Evolutionary conservation across 345 rosid genomes (phyloP), one percentile per base, ranked within the genome.

Genomic region (Gossypium australe): DNA sequence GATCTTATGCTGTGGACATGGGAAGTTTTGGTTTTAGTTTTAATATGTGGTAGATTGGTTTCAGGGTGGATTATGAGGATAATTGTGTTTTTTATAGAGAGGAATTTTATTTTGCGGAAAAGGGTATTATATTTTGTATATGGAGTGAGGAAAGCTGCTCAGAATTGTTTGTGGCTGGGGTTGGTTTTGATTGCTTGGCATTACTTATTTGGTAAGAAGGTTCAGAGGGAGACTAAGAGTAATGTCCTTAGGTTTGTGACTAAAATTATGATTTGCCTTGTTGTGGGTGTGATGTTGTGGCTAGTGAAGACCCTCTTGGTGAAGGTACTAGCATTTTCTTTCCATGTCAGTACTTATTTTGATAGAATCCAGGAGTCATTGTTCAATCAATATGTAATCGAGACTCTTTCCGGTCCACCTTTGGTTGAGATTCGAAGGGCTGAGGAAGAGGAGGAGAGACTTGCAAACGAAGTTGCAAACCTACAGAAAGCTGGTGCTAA

Each of bases 121-220:
- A 84, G 87, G 72, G 94, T 92, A 29, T 74, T 94, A 76, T 94
- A 92, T 81, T 94, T 94, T 55, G 97, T 94, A 3, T 94, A 94
- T 12, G 97, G 98, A 25, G 67, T 94, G 68, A 81, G 86, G 64
- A 87, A 81, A 66, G 87, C 91, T 1, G 98, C 92, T 14, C 97
- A 90, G 76, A 94, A 94, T 70, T 94, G 97, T 67, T 78, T 93
- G 8, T 94, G 98, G 98, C 55, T 94, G 70, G 94, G 97, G 69
- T 87, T 94, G 52, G 93, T 90, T 27, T 69, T 94, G 76, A 77
- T 90, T 20, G 88, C 91, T 6, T 94, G 98, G 98, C 90, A 87
- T 76, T 86, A 73, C 62, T 71, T 94, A 83, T 89, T 94, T 14
- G 90, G 89, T 80, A 80, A 80, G 81, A 90, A 78, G 80, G 93